Conservation (phyloP, 768 basidiomycete species). For the Austroboletus festivus region DNA sequence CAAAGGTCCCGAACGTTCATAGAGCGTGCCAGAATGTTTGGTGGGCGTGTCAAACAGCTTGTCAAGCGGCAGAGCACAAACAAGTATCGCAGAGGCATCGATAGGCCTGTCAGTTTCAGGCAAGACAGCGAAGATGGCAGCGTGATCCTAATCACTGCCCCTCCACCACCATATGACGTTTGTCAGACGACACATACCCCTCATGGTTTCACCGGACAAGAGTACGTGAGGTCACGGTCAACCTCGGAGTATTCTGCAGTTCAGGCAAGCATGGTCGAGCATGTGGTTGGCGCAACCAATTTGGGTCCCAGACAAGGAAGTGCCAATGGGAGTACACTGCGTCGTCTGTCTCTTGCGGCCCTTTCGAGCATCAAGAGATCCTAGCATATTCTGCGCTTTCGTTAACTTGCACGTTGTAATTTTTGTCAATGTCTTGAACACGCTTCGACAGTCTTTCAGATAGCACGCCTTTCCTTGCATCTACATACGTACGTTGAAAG, state of each 20-base stretch:
- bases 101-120: constrained; percentile 15
- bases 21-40: constrained; percentile 26
- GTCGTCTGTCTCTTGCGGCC: constrained; percentile 31
- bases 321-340: constrained; percentile 21
- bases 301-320: constrained; percentile 13
- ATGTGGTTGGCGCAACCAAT: constrained; percentile 4
- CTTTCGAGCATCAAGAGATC: constrained; percentile 29
- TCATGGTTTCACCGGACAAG: constrained; percentile 3
- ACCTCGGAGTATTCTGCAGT: constrained; percentile 23
- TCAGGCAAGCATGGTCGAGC: constrained; percentile 12
- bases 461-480: constrained; percentile 6
- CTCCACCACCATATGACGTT: constrained; percentile 25
- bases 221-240: constrained; percentile 15
- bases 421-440: constrained; percentile 9
- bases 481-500: constrained; percentile 1
- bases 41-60: constrained; percentile 29
- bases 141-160: constrained; percentile 30
- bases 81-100: constrained; percentile 19
- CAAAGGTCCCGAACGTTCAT: constrained; percentile 19
- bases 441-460: neutral
- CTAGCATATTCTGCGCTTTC: constrained; percentile 5
- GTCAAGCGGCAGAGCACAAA: constrained; percentile 13
- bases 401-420: constrained; percentile 6
- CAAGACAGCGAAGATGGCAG: constrained; percentile 32
- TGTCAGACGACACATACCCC: constrained; percentile 5